These are phyloP conservation scores for Parathielavia hyrcaniae DNA, from an alignment of 495 filamentous ascomycete genomes.

Conservation along the genomic window DNA sequence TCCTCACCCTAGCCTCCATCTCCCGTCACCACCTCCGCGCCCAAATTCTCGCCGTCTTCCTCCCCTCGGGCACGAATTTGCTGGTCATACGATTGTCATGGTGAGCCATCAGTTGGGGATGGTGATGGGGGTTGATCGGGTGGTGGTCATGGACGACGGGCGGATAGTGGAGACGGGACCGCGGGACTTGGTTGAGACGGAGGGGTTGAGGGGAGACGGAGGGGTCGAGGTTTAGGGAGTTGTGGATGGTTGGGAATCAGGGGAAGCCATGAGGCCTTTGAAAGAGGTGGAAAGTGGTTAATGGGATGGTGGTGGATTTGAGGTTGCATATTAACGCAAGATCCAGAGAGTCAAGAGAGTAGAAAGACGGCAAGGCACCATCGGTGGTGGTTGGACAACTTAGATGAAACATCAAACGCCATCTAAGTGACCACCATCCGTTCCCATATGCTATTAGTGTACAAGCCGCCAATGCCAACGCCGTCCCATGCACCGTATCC, in stretches of 20 bases:
- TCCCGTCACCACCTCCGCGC: constrained; percentile 20
- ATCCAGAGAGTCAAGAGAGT: no score
- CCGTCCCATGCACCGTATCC: constrained; percentile 14
- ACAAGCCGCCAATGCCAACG: constrained; percentile 5
- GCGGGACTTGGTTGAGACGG: constrained; percentile 27
- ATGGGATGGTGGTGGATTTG: no score
- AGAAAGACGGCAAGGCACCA: no score
- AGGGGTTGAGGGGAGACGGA: no score
- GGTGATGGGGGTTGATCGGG: constrained; percentile 43
- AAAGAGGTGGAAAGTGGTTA: no score
- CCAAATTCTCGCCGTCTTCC: constrained; percentile 40
- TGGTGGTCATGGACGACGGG: constrained; percentile 42
- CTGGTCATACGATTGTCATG: constrained; percentile 42
- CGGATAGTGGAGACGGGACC: constrained; percentile 40
- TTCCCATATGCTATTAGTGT: background rate
- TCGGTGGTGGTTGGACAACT: no score
- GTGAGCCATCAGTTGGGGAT: constrained; percentile 46
- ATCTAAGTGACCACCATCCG: background rate
- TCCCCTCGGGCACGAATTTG: constrained; percentile 47
- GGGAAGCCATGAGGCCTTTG: background rate
- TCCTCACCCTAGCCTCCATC: constrained; percentile 16
- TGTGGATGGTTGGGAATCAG: constrained; percentile 27
- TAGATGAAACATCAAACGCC: no score
- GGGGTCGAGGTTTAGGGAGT: constrained; percentile 35
- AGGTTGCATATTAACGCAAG: no score